phyloP scores from a whole-genome alignment of 2,329 filamentous ascomycete species.

The Curvularia lunata region DNA sequence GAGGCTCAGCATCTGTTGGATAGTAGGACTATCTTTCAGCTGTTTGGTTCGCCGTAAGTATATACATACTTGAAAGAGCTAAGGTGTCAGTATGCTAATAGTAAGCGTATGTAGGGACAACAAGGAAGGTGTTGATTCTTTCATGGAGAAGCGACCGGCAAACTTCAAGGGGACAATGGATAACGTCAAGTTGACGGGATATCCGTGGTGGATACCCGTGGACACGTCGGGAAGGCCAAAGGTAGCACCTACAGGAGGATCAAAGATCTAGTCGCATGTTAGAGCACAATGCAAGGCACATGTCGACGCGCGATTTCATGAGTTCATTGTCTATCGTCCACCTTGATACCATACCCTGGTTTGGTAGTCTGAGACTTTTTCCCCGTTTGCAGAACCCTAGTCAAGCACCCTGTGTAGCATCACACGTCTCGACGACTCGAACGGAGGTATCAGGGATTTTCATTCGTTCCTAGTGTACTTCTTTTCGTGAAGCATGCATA shows the following conservation, averaged over 20 bases:
- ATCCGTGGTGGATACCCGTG: constrained; percentile 72
- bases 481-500: constrained; percentile 51
- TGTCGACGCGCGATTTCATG: constrained; percentile 14
- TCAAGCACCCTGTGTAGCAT: constrained; percentile 26
- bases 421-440: constrained; percentile 31
- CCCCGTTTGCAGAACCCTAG: constrained; percentile 8
- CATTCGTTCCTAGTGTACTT: constrained; percentile 54
- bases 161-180: constrained; percentile 67
- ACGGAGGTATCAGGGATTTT: constrained; percentile 50
- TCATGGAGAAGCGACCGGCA: constrained; percentile 71
- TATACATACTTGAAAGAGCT: background rate
- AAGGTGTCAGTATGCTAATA: constrained; percentile 1
- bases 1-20: constrained; percentile 76
- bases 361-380: constrained; percentile 8
- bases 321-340: constrained; percentile 21
- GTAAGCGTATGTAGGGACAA: constrained; percentile 59
- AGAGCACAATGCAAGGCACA: constrained; percentile 1
- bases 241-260: constrained; percentile 34
- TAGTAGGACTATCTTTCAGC: constrained; percentile 66
- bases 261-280: constrained; percentile 36
- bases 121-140: constrained; percentile 71
- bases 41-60: constrained; percentile 60
- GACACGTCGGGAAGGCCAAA: constrained; percentile 54
- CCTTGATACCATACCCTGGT: constrained; percentile 8
- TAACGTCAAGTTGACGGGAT: constrained; percentile 63